phyloP scores from a whole-genome alignment of 805 yeast species.

The Myxozyma lipomycoides region DNA sequence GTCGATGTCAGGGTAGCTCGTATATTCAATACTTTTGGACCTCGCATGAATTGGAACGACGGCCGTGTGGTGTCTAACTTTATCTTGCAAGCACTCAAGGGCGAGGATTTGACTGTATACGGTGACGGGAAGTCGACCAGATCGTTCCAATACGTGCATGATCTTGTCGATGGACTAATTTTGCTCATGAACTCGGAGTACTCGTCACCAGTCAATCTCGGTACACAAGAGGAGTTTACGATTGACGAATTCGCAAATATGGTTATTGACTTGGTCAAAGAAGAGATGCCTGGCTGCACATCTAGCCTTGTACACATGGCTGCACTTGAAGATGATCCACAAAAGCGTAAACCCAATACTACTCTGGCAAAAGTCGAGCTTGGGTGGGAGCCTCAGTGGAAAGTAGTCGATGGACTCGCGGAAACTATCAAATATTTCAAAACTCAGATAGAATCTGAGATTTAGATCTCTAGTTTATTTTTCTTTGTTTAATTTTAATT shows the following conservation, averaged over 20 bases:
- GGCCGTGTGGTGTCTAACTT: conserved; percentile 34
- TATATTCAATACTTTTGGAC: conserved; percentile 34
- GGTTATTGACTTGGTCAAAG: conserved; percentile 28
- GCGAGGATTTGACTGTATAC: conserved; percentile 31
- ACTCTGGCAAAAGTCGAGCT: conserved; percentile 27
- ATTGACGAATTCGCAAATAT: conserved; percentile 30
- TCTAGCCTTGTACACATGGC: conserved; percentile 26
- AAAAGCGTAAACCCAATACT: conserved; percentile 30
- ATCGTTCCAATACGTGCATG: conserved; percentile 32
- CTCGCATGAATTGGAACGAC: conserved; percentile 34
- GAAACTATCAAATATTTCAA: conserved; percentile 31
- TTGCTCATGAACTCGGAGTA: conserved; percentile 32
- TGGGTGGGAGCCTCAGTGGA: conserved; percentile 32
- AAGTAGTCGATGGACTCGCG: conserved; percentile 27
- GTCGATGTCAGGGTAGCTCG: conserved; percentile 33
- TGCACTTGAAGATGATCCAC: conserved; percentile 32
- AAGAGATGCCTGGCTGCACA: conserved; percentile 21
- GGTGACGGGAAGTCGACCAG: conserved; percentile 32
- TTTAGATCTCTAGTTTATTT: conserved; percentile 1
- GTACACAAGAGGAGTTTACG: conserved; percentile 33
- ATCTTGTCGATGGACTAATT: conserved; percentile 32
- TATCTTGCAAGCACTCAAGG: conserved; percentile 31
- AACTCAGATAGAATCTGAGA: conserved; percentile 21
- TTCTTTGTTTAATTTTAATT: neutral
- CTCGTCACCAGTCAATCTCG: conserved; percentile 32